These are phyloP conservation scores for Peronospora tabacina DNA, from an alignment of 352 stramenopile genomes.

Conservation along the genomic window DNA sequence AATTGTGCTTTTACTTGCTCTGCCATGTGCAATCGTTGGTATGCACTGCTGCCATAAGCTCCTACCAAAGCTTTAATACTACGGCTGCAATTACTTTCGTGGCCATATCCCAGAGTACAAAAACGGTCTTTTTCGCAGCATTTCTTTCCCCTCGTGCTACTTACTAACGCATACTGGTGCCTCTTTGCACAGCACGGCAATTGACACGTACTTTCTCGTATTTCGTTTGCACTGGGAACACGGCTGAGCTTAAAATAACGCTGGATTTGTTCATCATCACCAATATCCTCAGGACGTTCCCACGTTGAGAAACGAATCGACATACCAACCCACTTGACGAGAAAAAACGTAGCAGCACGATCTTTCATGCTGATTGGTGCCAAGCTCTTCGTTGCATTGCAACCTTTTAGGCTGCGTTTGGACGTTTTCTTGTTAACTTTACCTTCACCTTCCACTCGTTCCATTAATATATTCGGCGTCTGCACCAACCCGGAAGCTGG, in stretches of 20 bases:
- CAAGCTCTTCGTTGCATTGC: constrained; percentile 20
- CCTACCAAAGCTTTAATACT: constrained; percentile 65
- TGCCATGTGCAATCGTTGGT: constrained; percentile 64
- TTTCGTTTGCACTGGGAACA: constrained; percentile 75
- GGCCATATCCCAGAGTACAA: constrained; percentile 66
- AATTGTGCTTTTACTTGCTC: constrained; percentile 85
- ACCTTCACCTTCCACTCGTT: constrained; percentile 41
- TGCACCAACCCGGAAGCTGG: constrained; percentile 7
- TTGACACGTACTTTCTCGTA: constrained; percentile 76
- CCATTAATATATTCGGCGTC: constrained; percentile 48
- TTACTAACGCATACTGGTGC: constrained; percentile 55
- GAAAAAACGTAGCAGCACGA: constrained; percentile 65
- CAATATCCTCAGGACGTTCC: constrained; percentile 84
- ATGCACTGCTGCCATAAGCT: constrained; percentile 56
- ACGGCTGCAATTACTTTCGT: constrained; percentile 71
- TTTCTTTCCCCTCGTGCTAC: constrained; percentile 30
- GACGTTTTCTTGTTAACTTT: constrained; percentile 66
- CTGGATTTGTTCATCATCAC: constrained; percentile 83
- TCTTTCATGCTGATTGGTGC: constrained; percentile 26
- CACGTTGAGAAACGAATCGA: constrained; percentile 84
- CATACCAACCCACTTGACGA: constrained; percentile 84
- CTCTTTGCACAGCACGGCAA: constrained; percentile 76
- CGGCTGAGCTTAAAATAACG: constrained; percentile 86
- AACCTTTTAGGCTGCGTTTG: constrained; percentile 27
- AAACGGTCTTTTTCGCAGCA: constrained; percentile 79